Evolutionary conservation across 805 yeast species (phyloP).

Genomic region (Barnettozyma siamensis): DNA sequence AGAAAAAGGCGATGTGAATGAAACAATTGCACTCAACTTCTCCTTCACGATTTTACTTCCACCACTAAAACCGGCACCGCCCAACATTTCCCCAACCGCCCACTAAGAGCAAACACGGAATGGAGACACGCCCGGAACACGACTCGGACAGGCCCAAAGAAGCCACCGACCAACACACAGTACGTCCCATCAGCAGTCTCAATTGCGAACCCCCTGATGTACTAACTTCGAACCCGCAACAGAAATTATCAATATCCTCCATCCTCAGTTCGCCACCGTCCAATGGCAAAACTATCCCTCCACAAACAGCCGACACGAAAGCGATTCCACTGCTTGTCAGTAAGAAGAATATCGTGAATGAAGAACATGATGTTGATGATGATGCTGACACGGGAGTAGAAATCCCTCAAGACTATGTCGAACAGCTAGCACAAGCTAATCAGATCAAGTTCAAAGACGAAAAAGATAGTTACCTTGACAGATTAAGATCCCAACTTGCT

Average conservation of each 20-base stretch:
- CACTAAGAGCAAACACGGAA: background rate
- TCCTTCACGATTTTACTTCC: background rate
- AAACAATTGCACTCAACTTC: background rate
- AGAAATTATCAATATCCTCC: conserved; percentile 3
- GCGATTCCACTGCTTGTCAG: background rate
- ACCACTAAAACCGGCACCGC: background rate
- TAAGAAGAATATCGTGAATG: background rate
- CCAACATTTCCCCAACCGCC: background rate
- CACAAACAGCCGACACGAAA: background rate
- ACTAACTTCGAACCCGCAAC: background rate
- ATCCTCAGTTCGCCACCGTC: conserved; percentile 7
- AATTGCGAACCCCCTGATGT: background rate
- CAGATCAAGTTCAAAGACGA: conserved; percentile 16
- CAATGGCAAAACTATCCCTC: background rate
- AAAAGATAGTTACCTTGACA: conserved; percentile 20
- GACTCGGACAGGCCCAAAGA: background rate
- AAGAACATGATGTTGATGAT: background rate
- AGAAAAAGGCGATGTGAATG: conserved; percentile 5
- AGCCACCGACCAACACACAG: background rate
- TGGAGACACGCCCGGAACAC: too few species aligned
- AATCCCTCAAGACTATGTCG: conserved; percentile 13
- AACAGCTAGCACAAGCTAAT: conserved; percentile 19
- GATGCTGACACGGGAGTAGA: background rate
- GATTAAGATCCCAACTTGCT: conserved; percentile 20
- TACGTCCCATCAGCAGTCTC: background rate